Conservation (phyloP, 176 grass and related monocot genomes). For the Rhipidocladum racemiflorum region DNA sequence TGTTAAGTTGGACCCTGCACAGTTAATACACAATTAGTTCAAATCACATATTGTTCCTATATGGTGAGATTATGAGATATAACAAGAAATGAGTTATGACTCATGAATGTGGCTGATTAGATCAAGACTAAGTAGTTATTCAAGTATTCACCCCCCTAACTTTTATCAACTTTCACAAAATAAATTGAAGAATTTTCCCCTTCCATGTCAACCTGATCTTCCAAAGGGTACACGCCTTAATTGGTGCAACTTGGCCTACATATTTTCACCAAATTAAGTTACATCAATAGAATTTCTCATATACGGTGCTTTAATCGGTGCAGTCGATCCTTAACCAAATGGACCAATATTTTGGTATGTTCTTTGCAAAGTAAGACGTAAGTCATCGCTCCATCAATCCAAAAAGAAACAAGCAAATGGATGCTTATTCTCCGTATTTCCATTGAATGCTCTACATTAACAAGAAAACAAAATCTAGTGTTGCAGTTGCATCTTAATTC, state of each 20-base stretch:
- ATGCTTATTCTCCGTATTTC: neutral
- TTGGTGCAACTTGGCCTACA: neutral
- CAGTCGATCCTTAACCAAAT: neutral
- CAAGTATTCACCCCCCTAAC: neutral
- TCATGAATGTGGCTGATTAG: constrained; percentile 1
- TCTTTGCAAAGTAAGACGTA: neutral
- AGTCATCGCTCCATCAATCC: neutral
- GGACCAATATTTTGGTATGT: neutral
- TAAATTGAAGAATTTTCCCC: neutral
- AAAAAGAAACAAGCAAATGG: neutral
- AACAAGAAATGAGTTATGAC: neutral
- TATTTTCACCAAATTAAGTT: neutral
- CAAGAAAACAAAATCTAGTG: neutral
- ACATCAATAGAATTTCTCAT: neutral
- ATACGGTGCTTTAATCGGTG: neutral
- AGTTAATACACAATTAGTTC: neutral
- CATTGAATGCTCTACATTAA: neutral
- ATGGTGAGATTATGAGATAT: neutral
- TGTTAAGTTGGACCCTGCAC: neutral
- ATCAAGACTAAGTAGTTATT: neutral
- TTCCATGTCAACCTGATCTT: neutral
- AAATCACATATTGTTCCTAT: neutral
- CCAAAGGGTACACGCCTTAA: neutral
- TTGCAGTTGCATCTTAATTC: neutral
- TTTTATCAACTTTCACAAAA: neutral